Evolutionary conservation across 2,329 filamentous ascomycete genomes (phyloP).

Genomic region (Hypocrella siamensis): DNA sequence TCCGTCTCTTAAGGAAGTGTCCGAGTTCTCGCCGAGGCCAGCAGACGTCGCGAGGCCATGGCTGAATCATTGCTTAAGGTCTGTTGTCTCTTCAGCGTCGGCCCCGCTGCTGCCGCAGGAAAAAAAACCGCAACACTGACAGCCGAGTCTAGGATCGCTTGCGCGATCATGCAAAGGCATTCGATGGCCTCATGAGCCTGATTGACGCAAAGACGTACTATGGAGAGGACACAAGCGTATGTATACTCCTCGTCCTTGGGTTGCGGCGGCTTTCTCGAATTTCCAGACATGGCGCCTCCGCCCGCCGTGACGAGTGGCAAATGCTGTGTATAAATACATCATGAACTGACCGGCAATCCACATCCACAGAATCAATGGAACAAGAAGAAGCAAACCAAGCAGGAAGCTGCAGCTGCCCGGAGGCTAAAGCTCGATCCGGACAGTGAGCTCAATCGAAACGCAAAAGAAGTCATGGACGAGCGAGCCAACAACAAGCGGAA

Average conservation of each 20-base stretch:
- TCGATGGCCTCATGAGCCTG: constrained; percentile 72
- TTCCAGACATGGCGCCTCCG: too few relatives aligned
- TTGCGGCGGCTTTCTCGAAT: too few relatives aligned
- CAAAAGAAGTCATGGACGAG: constrained; percentile 87
- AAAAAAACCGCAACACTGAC: constrained; percentile 4
- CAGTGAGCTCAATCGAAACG: constrained; percentile 62
- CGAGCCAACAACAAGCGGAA: constrained; percentile 65
- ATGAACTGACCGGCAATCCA: too few relatives aligned
- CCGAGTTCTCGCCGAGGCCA: too few relatives aligned
- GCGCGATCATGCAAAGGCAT: constrained; percentile 52
- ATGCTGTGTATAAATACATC: too few relatives aligned
- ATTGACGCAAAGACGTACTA: constrained; percentile 89
- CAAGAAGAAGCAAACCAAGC: constrained; percentile 90
- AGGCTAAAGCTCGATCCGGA: constrained; percentile 84
- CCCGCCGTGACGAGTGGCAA: too few relatives aligned
- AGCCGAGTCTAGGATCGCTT: constrained; percentile 31
- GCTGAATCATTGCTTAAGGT: constrained; percentile 31
- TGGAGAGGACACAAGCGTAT: constrained; percentile 67
- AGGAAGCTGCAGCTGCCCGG: constrained; percentile 68
- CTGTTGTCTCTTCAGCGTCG: constrained; percentile 15
- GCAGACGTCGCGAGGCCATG: too few relatives aligned
- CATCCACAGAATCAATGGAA: constrained; percentile 91
- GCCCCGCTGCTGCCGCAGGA: constrained; percentile 10
- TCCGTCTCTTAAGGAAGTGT: too few relatives aligned
- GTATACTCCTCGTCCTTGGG: constrained; percentile 21